Conservation (phyloP, 305 asterid genomes). For the Fraxinus velutina region DNA sequence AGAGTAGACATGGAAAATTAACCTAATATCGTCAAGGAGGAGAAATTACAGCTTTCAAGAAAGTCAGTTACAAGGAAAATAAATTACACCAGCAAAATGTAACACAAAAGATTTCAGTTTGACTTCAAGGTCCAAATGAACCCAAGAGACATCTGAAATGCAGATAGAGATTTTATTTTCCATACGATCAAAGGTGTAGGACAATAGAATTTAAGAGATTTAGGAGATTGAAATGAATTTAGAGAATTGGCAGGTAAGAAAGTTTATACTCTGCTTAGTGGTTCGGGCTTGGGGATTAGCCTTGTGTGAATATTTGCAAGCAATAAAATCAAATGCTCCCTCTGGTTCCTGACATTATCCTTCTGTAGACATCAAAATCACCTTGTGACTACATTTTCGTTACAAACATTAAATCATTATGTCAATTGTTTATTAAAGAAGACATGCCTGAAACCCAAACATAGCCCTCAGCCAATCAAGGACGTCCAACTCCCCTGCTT, state of each 20-base stretch:
- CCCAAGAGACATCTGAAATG: constrained; percentile 3
- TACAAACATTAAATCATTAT: constrained; percentile 23
- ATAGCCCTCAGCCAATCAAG: constrained; percentile 97
- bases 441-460: constrained; percentile 95
- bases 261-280: constrained; percentile 59
- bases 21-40: not conserved
- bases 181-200: constrained; percentile 8
- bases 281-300: constrained; percentile 87
- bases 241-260: constrained; percentile 23
- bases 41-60: constrained; percentile 15
- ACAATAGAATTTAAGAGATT: constrained; percentile 15
- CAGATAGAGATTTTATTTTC: constrained; percentile 16
- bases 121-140: constrained; percentile 16
- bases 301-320: constrained; percentile 87
- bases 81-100: constrained; percentile 2
- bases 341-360: constrained; percentile 91
- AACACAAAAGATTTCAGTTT: constrained; percentile 5
- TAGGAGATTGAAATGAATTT: constrained; percentile 11
- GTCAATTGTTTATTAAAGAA: constrained; percentile 26
- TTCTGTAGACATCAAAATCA: constrained; percentile 51
- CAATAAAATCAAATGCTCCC: constrained; percentile 85
- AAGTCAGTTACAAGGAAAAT: constrained; percentile 1
- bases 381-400: constrained; percentile 12
- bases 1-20: not conserved
- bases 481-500: constrained; percentile 80